Percentiles rank a stretch among this genome's conserved stretches.
Evolutionary conservation across 2,329 filamentous ascomycete genomes (phyloP).

Genomic region (Cercospora citrullina): DNA sequence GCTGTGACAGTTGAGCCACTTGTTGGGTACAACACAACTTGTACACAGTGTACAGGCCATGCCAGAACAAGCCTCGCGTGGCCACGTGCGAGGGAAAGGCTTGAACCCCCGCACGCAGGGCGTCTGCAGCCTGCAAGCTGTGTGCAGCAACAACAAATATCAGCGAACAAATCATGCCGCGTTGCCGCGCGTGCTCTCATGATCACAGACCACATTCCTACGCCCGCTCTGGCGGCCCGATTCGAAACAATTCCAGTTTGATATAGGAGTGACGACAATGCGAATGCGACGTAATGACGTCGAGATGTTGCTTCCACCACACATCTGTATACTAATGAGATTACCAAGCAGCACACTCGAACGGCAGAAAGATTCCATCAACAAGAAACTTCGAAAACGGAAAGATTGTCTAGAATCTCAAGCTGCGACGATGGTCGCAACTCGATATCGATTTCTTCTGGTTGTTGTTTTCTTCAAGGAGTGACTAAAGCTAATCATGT

Average conservation of each 20-base stretch:
- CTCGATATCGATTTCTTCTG: conserved; percentile 19
- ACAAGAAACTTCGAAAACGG: background rate
- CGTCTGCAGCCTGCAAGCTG: background rate
- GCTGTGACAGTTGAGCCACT: background rate
- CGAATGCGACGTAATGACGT: background rate
- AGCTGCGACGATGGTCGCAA: background rate
- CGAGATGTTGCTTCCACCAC: background rate
- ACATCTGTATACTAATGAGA: background rate
- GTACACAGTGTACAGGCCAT: background rate
- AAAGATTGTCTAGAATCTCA: background rate
- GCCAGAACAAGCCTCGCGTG: background rate
- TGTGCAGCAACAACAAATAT: background rate
- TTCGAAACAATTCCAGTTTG: background rate
- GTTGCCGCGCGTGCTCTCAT: background rate
- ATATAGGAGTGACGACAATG: background rate
- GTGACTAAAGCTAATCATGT: conserved; percentile 20
- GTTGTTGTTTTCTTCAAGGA: conserved; percentile 11
- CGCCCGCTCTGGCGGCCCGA: background rate
- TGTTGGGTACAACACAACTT: background rate
- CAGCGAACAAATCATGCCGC: background rate
- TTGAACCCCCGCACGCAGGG: background rate
- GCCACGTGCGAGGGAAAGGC: background rate
- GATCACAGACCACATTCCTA: background rate
- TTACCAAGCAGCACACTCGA: background rate
- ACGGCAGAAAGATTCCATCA: background rate